phyloP scores from a whole-genome alignment of 2,329 filamentous ascomycete genomes.

The Ciborinia camelliae region DNA sequence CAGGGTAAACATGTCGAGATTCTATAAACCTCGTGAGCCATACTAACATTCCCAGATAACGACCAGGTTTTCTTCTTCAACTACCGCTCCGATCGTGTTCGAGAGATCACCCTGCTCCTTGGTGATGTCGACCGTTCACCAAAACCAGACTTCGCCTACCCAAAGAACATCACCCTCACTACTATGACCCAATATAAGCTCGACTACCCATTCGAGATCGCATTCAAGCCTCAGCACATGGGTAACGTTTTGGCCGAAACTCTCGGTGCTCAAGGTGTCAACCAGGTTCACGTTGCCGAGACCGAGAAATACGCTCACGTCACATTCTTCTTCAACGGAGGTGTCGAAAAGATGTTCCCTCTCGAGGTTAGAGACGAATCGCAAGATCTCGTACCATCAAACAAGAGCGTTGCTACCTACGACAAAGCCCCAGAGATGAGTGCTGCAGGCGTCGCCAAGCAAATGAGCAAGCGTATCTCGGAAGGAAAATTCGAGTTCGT shows the following conservation, averaged over 20 bases:
- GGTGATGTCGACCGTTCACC: slow-evolving; percentile 91
- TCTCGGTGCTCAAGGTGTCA: slow-evolving; percentile 80
- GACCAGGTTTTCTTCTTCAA: slow-evolving; percentile 99
- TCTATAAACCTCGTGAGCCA: neutral
- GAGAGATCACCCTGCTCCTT: slow-evolving; percentile 91
- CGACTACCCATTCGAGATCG: slow-evolving; percentile 87
- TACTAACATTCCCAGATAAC: slow-evolving; percentile 55
- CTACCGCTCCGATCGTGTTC: slow-evolving; percentile 96
- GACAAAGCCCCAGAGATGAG: slow-evolving; percentile 96
- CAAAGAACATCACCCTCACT: slow-evolving; percentile 79
- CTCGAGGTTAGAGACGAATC: slow-evolving; percentile 85
- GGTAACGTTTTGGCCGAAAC: slow-evolving; percentile 97
- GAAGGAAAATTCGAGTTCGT: slow-evolving; percentile 90
- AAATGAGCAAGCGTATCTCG: slow-evolving; percentile 80
- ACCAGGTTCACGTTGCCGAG: slow-evolving; percentile 96
- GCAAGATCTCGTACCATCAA: slow-evolving; percentile 77
- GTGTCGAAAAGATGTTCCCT: slow-evolving; percentile 92
- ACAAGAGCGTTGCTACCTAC: slow-evolving; percentile 87
- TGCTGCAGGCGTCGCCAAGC: slow-evolving; percentile 82
- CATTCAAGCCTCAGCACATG: slow-evolving; percentile 94
- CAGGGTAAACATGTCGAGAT: slow-evolving; percentile 56
- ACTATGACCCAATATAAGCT: slow-evolving; percentile 99
- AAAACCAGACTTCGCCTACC: slow-evolving; percentile 86
- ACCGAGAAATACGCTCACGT: slow-evolving; percentile 99
- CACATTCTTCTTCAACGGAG: slow-evolving; percentile 99